Conservation (phyloP, 768 basidiomycete species). For the Trametes coccinea region DNA sequence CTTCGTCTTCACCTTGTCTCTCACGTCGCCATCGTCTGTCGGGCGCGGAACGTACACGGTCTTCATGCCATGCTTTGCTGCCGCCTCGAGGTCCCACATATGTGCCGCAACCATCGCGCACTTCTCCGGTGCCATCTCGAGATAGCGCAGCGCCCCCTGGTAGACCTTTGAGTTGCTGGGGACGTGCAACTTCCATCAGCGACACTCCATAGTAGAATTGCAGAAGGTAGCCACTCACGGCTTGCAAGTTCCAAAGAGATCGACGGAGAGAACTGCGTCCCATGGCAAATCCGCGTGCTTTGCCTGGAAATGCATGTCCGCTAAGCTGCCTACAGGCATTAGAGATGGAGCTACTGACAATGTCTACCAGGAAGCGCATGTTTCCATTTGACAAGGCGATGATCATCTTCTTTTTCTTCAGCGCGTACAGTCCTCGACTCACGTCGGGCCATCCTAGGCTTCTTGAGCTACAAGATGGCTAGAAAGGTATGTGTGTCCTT, state of each 20-base stretch:
- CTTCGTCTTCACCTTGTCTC: constrained; percentile 42
- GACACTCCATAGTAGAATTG: not conserved
- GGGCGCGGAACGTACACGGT: constrained; percentile 59
- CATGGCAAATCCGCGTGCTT: constrained; percentile 60
- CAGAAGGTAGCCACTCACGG: constrained; percentile 44
- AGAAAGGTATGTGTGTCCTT: not conserved
- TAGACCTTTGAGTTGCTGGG: constrained; percentile 53
- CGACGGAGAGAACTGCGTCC: constrained; percentile 61
- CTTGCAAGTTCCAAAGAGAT: constrained; percentile 62
- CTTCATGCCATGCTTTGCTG: constrained; percentile 51
- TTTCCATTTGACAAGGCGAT: constrained; percentile 64
- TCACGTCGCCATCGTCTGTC: constrained; percentile 41
- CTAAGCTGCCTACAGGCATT: not conserved
- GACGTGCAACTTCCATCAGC: not conserved
- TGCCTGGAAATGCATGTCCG: constrained; percentile 41
- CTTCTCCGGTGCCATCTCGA: constrained; percentile 47
- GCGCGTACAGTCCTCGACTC: constrained; percentile 44
- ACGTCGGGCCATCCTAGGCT: constrained; percentile 57
- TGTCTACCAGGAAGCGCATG: constrained; percentile 56
- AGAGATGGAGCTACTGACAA: constrained; percentile 38
- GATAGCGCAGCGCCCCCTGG: constrained; percentile 47
- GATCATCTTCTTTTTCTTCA: constrained; percentile 53
- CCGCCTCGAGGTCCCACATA: constrained; percentile 54
- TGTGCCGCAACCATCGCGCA: constrained; percentile 69
- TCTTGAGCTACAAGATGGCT: no score